Evolutionary conservation across 768 basidiomycete genomes (phyloP).

Genomic region (Aureoboletus auriporus): DNA sequence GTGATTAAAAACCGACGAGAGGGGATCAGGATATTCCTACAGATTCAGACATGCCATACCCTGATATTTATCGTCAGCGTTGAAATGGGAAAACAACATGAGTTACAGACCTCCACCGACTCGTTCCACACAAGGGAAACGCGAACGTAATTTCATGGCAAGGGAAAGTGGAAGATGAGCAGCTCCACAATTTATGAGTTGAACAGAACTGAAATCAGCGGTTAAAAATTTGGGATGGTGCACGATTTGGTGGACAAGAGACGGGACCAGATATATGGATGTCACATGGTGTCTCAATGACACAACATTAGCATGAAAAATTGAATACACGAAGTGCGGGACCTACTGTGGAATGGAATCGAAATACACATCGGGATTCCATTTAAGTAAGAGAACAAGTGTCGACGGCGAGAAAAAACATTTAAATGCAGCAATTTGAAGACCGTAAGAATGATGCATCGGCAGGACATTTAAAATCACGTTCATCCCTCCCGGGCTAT

Average conservation of each 20-base stretch:
- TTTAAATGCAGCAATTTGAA: conserved; percentile 51
- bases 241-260: conserved; percentile 60
- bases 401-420: conserved; percentile 44
- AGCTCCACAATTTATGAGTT: conserved; percentile 47
- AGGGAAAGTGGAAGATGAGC: conserved; percentile 65
- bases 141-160: conserved; percentile 37
- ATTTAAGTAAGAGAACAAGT: conserved; percentile 52
- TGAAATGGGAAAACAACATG: background rate
- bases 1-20: background rate
- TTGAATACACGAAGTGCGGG: background rate
- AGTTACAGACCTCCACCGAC: conserved; percentile 44
- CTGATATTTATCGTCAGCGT: conserved; percentile 30
- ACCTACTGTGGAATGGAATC: conserved; percentile 56
- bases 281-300: conserved; percentile 51
- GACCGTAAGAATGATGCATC: conserved; percentile 62
- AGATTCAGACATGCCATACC: conserved; percentile 70
- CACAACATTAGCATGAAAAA: background rate
- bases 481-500: conserved; percentile 43
- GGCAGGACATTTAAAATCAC: conserved; percentile 58
- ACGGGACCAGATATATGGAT: conserved; percentile 51
- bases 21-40: conserved; percentile 34
- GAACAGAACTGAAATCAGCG: conserved; percentile 51
- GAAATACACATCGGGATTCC: conserved; percentile 52
- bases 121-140: conserved; percentile 29
- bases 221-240: conserved; percentile 44